Evolutionary conservation across 2,329 filamentous ascomycete species (phyloP).

Genomic region (Thelonectria olida): DNA sequence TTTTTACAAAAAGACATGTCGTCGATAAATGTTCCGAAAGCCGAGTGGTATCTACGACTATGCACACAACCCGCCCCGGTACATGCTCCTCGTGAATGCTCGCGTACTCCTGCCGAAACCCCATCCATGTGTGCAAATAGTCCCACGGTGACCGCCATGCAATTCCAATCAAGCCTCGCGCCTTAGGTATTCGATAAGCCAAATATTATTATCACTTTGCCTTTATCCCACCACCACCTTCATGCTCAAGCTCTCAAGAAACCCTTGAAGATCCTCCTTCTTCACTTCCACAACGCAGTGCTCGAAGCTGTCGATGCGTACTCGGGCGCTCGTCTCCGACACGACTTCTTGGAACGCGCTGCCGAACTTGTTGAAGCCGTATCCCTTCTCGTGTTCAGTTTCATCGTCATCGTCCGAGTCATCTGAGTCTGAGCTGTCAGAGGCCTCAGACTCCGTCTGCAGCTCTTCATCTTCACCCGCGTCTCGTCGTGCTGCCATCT

Average conservation of each 20-base stretch:
- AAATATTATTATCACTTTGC: no score
- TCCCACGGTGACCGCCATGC: no score
- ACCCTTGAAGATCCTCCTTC: slow-evolving; percentile 91
- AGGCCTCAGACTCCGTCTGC: slow-evolving; percentile 56
- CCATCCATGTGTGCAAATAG: no score
- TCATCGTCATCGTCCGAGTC: slow-evolving; percentile 65
- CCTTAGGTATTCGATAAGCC: no score
- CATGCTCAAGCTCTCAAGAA: slow-evolving; percentile 90
- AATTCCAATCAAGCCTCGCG: no score
- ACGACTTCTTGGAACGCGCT: slow-evolving; percentile 96
- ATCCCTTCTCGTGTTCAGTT: slow-evolving; percentile 66
- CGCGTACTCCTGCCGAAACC: slow-evolving; percentile 10
- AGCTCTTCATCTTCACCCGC: slow-evolving; percentile 56
- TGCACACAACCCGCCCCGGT: slow-evolving; percentile 5
- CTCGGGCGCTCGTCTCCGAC: slow-evolving; percentile 86
- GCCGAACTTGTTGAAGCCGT: slow-evolving; percentile 89
- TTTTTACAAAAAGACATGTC: not conserved
- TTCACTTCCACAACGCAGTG: slow-evolving; percentile 97
- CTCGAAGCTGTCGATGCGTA: slow-evolving; percentile 96
- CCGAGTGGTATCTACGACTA: slow-evolving; percentile 15
- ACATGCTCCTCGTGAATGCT: slow-evolving; percentile 24
- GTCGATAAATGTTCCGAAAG: not conserved
- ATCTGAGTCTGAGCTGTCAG: slow-evolving; percentile 52
- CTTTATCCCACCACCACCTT: slow-evolving; percentile 79
- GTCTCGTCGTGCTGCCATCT: slow-evolving; percentile 64